These are phyloP conservation scores for Alternaria burnsii DNA, from an alignment of 2,329 filamentous ascomycete species.

Conservation along the genomic window DNA sequence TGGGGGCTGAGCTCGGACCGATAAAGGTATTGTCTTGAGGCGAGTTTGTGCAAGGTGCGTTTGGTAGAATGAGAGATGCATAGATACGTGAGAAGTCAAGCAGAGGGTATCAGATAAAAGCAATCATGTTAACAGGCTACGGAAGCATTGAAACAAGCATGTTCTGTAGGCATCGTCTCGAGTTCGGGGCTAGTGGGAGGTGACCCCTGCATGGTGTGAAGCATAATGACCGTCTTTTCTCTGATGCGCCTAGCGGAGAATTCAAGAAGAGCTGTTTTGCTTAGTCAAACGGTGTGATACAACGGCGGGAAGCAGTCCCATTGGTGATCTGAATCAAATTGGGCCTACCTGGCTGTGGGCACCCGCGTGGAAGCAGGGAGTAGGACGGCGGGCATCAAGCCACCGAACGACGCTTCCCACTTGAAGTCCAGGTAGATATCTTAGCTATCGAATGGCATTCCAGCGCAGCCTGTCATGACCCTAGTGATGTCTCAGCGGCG, in stretches of 20 bases:
- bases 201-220: slow-evolving; percentile 3
- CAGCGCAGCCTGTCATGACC: neutral
- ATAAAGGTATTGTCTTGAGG: neutral
- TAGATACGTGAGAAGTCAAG: neutral
- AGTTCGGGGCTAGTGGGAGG: slow-evolving; percentile 1
- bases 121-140: neutral
- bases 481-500: slow-evolving; percentile 21
- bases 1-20: neutral
- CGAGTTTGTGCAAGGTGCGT: neutral
- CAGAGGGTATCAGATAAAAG: neutral
- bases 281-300: neutral
- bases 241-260: neutral
- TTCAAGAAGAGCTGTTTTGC: neutral
- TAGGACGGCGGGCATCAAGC: slow-evolving; percentile 5
- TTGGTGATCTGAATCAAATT: slow-evolving; percentile 12
- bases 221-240: neutral
- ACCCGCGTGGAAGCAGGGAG: slow-evolving; percentile 10
- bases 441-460: slow-evolving; percentile 18
- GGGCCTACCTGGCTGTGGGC: slow-evolving; percentile 7
- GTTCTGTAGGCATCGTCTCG: slow-evolving; percentile 4
- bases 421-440: slow-evolving; percentile 1
- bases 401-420: slow-evolving; percentile 6
- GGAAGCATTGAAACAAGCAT: neutral
- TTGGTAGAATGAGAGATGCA: neutral
- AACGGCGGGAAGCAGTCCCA: neutral